A percentile compares a stretch with the other conserved stretches of the same genome.
Evolutionary conservation across 495 filamentous ascomycete species (phyloP).

Genomic region (Echria macrotheca): DNA sequence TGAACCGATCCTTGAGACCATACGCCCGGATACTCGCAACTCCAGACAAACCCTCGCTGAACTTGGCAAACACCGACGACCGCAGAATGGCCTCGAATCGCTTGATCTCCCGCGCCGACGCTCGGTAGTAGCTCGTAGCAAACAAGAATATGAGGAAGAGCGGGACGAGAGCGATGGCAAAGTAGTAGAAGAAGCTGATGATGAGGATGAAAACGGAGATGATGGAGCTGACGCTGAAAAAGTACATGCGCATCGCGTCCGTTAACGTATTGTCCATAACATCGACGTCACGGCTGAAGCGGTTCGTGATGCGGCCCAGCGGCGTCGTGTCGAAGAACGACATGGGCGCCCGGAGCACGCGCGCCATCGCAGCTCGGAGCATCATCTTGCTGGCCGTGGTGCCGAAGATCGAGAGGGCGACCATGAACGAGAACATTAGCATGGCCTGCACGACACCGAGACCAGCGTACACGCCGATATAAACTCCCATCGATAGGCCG

Average conservation of each 20-base stretch:
- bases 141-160: constrained; percentile 75
- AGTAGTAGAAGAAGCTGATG: constrained; percentile 91
- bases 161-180: constrained; percentile 82
- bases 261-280: constrained; percentile 92
- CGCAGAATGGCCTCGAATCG: constrained; percentile 86
- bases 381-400: constrained; percentile 78
- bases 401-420: constrained; percentile 67
- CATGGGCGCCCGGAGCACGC: constrained; percentile 87
- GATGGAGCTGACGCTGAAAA: constrained; percentile 74
- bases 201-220: constrained; percentile 78
- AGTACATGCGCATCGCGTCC: constrained; percentile 90
- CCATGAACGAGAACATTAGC: constrained; percentile 64
- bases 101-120: constrained; percentile 90
- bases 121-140: constrained; percentile 80
- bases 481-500: constrained; percentile 57
- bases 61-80: constrained; percentile 83
- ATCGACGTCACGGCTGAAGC: constrained; percentile 92
- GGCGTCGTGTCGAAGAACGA: constrained; percentile 97
- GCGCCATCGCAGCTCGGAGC: constrained; percentile 72
- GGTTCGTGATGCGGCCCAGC: constrained; percentile 91
- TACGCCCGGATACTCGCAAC: constrained; percentile 84
- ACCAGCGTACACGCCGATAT: constrained; percentile 82
- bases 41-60: constrained; percentile 81
- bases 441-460: constrained; percentile 68
- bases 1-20: constrained; percentile 69